These are phyloP conservation scores for Chytriomyces sp. DNA, from an alignment of 192 early-diverging fungal species.

Conservation along the genomic window DNA sequence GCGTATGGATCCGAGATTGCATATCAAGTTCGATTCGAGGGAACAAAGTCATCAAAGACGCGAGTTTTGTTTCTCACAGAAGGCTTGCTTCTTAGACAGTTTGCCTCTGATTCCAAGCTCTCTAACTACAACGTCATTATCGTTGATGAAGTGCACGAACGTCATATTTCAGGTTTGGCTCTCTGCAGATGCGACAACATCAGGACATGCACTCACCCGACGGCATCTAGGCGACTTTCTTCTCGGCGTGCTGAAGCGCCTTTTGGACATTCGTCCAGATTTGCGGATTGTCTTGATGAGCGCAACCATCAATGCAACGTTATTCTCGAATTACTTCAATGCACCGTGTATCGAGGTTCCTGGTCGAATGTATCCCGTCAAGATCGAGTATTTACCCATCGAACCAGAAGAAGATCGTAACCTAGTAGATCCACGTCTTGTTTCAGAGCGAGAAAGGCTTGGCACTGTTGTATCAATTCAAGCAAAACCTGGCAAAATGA, in stretches of 20 bases:
- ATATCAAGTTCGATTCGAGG: conserved; percentile 68
- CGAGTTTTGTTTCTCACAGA: conserved; percentile 74
- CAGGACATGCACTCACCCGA: background rate
- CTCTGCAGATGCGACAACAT: conserved; percentile 4
- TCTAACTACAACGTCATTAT: conserved; percentile 73
- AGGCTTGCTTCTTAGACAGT: conserved; percentile 72
- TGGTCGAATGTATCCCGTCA: conserved; percentile 67
- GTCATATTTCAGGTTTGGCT: conserved; percentile 37
- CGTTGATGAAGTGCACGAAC: conserved; percentile 71
- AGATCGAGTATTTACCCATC: conserved; percentile 57
- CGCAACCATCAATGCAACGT: conserved; percentile 39
- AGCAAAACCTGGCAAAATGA: conserved; percentile 45
- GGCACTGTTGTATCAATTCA: conserved; percentile 56
- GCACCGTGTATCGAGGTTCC: conserved; percentile 60
- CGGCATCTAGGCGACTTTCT: conserved; percentile 37
- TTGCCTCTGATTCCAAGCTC: conserved; percentile 61
- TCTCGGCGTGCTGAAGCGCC: conserved; percentile 41
- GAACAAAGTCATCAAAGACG: conserved; percentile 57
- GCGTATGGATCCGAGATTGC: conserved; percentile 68
- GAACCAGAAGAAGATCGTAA: conserved; percentile 57
- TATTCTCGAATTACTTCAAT: conserved; percentile 50
- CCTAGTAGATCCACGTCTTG: conserved; percentile 55
- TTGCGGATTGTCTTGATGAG: conserved; percentile 42
- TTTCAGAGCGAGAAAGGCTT: conserved; percentile 39
- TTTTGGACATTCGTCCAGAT: conserved; percentile 26